Conservation (phyloP, 1,139 yeast species). For the Trichomonascaceae sp. region DNA sequence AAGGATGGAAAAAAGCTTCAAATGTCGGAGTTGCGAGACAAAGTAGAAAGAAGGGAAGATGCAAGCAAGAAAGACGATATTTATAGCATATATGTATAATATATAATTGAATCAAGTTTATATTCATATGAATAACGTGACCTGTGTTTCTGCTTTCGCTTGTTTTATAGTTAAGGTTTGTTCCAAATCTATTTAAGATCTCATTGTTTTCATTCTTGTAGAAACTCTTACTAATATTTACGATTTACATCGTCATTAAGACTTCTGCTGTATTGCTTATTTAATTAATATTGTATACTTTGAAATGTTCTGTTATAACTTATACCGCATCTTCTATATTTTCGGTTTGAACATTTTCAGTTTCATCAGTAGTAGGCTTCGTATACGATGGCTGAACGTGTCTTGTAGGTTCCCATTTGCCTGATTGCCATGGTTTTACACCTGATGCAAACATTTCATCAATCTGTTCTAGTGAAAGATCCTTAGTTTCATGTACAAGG, state of each 20-base stretch:
- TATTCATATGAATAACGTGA: not conserved
- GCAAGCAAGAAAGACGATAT: no score
- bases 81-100: not conserved
- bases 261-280: not conserved
- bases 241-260: not conserved
- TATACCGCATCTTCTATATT: not conserved
- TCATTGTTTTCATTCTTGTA: no score
- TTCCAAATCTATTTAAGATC: no score
- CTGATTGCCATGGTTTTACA: slow-evolving; percentile 30
- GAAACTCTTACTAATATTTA: no score
- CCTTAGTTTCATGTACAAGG: slow-evolving; percentile 68
- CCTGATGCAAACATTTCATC: slow-evolving; percentile 33
- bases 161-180: not conserved
- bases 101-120: not conserved
- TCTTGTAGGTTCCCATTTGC: slow-evolving; percentile 13
- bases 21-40: not conserved
- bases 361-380: slow-evolving; percentile 5
- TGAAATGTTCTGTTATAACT: not conserved
- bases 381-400: slow-evolving; percentile 9
- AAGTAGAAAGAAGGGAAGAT: not conserved
- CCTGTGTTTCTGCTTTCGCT: not conserved
- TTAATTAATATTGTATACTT: no score
- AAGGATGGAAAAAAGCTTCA: not conserved
- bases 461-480: slow-evolving; percentile 64
- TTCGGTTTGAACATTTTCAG: not conserved